phyloP scores from a whole-genome alignment of 768 basidiomycete species.

The Floccularia luteovirens region DNA sequence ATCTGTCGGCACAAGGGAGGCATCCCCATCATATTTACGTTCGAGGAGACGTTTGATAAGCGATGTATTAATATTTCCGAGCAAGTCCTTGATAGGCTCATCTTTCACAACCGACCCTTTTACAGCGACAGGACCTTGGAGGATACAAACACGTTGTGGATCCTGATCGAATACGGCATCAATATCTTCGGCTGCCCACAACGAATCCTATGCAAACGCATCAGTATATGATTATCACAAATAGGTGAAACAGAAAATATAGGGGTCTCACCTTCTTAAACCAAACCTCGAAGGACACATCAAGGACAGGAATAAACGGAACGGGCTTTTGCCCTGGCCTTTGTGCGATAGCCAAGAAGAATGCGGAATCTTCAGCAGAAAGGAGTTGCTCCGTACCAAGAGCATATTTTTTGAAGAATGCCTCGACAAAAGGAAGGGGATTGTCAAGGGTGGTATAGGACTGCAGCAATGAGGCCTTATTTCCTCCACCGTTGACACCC shows the following conservation, averaged over 20 bases:
- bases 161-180: conserved; percentile 99
- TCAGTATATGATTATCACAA: conserved; percentile 9
- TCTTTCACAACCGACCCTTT: conserved; percentile 85
- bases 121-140: conserved; percentile 94
- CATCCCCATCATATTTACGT: conserved; percentile 71
- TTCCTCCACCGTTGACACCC: conserved; percentile 68
- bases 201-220: conserved; percentile 63
- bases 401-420: conserved; percentile 83
- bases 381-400: conserved; percentile 80
- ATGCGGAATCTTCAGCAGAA: conserved; percentile 89
- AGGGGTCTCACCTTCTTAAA: conserved; percentile 83
- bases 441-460: conserved; percentile 83
- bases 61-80: conserved; percentile 77
- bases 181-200: conserved; percentile 97
- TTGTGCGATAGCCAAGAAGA: conserved; percentile 93
- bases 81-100: conserved; percentile 87
- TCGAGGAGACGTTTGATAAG: conserved; percentile 78
- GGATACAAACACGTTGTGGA: conserved; percentile 94
- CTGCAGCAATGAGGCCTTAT: conserved; percentile 78
- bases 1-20: conserved; percentile 54
- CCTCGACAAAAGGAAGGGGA: conserved; percentile 66
- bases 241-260: conserved; percentile 5
- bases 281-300: conserved; percentile 94
- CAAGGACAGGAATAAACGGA: conserved; percentile 95
- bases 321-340: conserved; percentile 97